These are phyloP conservation scores for Aspergillus sp. DNA, from an alignment of 2,329 filamentous ascomycete species.

Conservation along the genomic window DNA sequence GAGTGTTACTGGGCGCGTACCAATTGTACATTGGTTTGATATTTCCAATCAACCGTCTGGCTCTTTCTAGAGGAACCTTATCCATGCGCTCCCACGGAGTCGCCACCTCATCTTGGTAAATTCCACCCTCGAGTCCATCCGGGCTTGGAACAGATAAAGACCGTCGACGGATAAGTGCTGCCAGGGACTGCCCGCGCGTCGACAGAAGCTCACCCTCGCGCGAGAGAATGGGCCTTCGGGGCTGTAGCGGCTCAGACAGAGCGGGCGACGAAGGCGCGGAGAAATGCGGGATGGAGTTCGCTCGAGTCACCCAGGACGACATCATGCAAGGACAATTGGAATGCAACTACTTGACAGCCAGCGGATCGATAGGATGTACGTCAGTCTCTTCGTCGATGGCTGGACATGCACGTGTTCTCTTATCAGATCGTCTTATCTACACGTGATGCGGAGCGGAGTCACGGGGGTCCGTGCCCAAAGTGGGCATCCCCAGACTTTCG, in stretches of 20 bases:
- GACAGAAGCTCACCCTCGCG: slow-evolving; percentile 36
- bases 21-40: slow-evolving; percentile 83
- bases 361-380: neutral
- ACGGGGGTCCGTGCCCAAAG: neutral
- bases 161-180: slow-evolving; percentile 31
- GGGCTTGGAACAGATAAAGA: slow-evolving; percentile 19
- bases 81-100: slow-evolving; percentile 33
- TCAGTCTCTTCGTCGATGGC: neutral
- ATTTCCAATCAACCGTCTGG: slow-evolving; percentile 69
- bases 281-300: slow-evolving; percentile 7
- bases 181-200: slow-evolving; percentile 40
- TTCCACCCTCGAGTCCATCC: slow-evolving; percentile 16
- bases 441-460: neutral
- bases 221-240: slow-evolving; percentile 34
- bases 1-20: slow-evolving; percentile 34
- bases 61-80: slow-evolving; percentile 13
- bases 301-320: slow-evolving; percentile 7
- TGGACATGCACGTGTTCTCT: neutral
- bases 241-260: slow-evolving; percentile 15
- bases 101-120: slow-evolving; percentile 8
- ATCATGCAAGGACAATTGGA: slow-evolving; percentile 1
- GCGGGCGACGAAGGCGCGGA: slow-evolving; percentile 9
- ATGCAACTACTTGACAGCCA: neutral
- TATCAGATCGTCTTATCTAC: neutral
- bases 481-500: neutral